These are phyloP conservation scores for Dissophora ornata DNA, from an alignment of 192 early-diverging fungal genomes.

Conservation along the genomic window DNA sequence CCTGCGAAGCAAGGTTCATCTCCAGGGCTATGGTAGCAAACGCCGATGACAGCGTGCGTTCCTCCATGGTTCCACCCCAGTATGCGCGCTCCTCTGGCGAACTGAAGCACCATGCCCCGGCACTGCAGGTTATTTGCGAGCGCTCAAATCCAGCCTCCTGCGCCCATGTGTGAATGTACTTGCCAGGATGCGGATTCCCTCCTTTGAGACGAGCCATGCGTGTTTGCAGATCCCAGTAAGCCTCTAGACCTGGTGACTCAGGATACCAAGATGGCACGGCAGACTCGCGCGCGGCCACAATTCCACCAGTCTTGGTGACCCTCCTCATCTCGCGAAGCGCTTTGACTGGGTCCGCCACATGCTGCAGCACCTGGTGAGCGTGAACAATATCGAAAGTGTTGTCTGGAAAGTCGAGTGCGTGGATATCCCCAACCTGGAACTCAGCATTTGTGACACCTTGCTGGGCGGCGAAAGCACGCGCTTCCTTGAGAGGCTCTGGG, in stretches of 20 bases:
- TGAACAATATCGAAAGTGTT: conserved; percentile 24
- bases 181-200: conserved; percentile 16
- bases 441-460: conserved; percentile 22
- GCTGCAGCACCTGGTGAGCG: conserved; percentile 22
- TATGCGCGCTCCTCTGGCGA: conserved; percentile 16
- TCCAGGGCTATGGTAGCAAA: conserved; percentile 14
- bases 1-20: conserved; percentile 7
- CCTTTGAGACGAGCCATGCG: conserved; percentile 18
- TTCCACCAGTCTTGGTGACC: conserved; percentile 8
- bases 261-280: conserved; percentile 9
- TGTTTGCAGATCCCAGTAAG: conserved; percentile 6
- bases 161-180: conserved; percentile 9
- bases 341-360: conserved; percentile 21
- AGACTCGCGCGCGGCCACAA: conserved; percentile 24
- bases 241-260: conserved; percentile 14
- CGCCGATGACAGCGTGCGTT: conserved; percentile 14
- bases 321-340: conserved; percentile 20
- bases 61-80: conserved; percentile 23
- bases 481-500: conserved; percentile 6
- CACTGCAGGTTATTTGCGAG: conserved; percentile 22
- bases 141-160: conserved; percentile 20
- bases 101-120: conserved; percentile 22
- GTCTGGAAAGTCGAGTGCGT: conserved; percentile 27
- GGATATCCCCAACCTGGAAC: conserved; percentile 17
- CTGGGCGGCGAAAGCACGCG: conserved; percentile 3